Evolutionary conservation across 1,284 basidiomycete genomes (phyloP).

Genomic region (Coriolopsis trogii): DNA sequence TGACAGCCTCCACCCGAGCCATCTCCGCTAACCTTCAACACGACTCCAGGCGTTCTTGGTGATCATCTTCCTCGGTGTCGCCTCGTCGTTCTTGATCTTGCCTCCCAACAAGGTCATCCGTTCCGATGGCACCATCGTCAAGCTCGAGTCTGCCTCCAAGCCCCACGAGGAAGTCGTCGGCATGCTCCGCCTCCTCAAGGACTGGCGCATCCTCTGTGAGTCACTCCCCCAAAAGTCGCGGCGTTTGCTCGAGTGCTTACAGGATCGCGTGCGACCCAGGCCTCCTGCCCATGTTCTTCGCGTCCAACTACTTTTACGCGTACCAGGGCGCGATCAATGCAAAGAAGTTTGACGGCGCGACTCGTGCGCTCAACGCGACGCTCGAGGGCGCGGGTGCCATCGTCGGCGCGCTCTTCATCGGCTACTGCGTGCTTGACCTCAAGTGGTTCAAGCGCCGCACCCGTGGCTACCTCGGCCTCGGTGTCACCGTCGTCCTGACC

Average conservation of each 20-base stretch:
- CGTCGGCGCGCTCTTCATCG: conserved; percentile 45
- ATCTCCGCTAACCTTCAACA: background rate
- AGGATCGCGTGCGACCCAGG: conserved; percentile 18
- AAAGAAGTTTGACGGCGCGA: conserved; percentile 41
- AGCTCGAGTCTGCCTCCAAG: conserved; percentile 37
- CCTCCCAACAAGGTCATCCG: conserved; percentile 44
- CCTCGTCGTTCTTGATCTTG: conserved; percentile 40
- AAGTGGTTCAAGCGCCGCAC: conserved; percentile 38
- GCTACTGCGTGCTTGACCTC: conserved; percentile 42
- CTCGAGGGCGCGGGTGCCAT: conserved; percentile 45
- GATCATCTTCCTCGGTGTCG: conserved; percentile 44
- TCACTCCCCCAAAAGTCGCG: background rate
- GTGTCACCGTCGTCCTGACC: conserved; percentile 35
- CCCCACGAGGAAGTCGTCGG: conserved; percentile 38
- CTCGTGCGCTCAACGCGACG: conserved; percentile 44
- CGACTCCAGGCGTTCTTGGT: conserved; percentile 40
- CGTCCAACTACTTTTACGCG: conserved; percentile 45
- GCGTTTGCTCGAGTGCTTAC: background rate
- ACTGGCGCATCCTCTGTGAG: conserved; percentile 41
- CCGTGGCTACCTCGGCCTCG: conserved; percentile 45
- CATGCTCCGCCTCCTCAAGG: conserved; percentile 39
- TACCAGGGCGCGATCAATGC: conserved; percentile 45
- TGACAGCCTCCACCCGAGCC: background rate
- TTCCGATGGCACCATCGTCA: conserved; percentile 42
- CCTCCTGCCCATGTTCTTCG: conserved; percentile 46